A percentile compares a stretch with the other conserved stretches of the same genome.
Evolutionary conservation across 768 basidiomycete genomes (phyloP).

Genomic region (Leccinum rimulosum): DNA sequence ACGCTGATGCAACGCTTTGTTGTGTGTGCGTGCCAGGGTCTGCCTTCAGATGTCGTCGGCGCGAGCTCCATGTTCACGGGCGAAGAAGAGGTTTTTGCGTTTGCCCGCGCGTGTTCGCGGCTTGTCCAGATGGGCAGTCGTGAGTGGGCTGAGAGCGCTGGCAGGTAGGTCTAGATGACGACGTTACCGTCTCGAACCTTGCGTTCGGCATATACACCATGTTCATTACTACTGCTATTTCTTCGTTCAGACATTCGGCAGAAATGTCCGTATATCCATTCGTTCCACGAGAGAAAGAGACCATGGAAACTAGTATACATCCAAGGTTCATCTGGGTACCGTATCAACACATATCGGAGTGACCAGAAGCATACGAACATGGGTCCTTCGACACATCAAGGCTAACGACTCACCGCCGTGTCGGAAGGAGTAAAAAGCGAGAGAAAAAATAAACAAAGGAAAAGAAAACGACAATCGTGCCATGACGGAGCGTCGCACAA

Average conservation of each 20-base stretch:
- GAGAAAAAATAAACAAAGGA: neutral
- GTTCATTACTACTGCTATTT: neutral
- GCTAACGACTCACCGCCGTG: slow-evolving; percentile 3
- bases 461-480: slow-evolving; percentile 7
- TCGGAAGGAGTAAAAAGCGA: neutral
- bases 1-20: neutral
- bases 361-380: slow-evolving; percentile 14
- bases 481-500: slow-evolving; percentile 12
- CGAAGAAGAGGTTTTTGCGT: slow-evolving; percentile 97
- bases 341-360: slow-evolving; percentile 19
- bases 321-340: slow-evolving; percentile 13
- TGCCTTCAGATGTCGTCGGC: slow-evolving; percentile 74
- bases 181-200: neutral
- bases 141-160: slow-evolving; percentile 68
- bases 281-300: slow-evolving; percentile 4
- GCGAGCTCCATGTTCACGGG: slow-evolving; percentile 90
- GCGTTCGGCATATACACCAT: neutral
- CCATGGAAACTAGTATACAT: slow-evolving; percentile 26
- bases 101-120: slow-evolving; percentile 88
- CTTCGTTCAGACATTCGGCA: neutral
- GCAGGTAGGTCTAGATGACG: slow-evolving; percentile 9
- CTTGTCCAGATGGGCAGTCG: slow-evolving; percentile 88
- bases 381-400: neutral
- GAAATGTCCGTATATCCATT: slow-evolving; percentile 1
- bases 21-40: slow-evolving; percentile 49